Evolutionary conservation across 2,329 filamentous ascomycete genomes (phyloP), one percentile per base, ranked within the genome.

Genomic region (Ceratocystis cubensis): DNA sequence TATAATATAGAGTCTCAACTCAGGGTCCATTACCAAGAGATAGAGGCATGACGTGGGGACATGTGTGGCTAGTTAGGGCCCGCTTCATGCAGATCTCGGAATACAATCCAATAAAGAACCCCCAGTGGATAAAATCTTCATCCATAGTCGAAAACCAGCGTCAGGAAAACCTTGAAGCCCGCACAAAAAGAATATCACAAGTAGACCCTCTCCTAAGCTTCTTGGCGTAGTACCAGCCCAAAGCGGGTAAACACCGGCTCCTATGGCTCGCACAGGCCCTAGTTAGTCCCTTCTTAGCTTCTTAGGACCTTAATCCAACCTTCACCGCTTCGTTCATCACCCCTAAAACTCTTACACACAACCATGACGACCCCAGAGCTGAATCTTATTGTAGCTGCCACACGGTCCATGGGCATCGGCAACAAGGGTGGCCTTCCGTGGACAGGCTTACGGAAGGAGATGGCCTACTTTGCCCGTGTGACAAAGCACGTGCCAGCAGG

Each of bases 371-470:
- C 25, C 13, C 61, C 41, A 65, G 86, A 90, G 70, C 79, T 96
- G 65, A 96, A 91, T n/a, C 83, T 96, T 72, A 88, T 97, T 75
- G 91, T 96, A 72, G 93, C 90, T n/a, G 88, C 92, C 20, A 96
- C 92, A n/a, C 86, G 87, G 64, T 84, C 80, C 72, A 89, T 96
- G 80, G 94, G 94, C 74, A 97, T 99, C 72, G 94, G 94, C 68
- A 81, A 84, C 61, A 80, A 82, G 68, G 91, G 91, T 68, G 82
- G 80, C 2, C 84, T 99, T 65, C 94, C 94, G 3, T 99, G 94
- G 94, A 89, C 88, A 0, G 88, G 88, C 56, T 82, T 97, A 44
- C 89, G 86, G 75, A 86, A 88, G 69, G 94, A 99, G 77, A 96
- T 99, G 91, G 85, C 86, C 48, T 97, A 96, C 75, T 99, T 99